These are phyloP conservation scores for Backusella mclennaniae DNA, from an alignment of 192 early-diverging fungal species.

Conservation along the genomic window DNA sequence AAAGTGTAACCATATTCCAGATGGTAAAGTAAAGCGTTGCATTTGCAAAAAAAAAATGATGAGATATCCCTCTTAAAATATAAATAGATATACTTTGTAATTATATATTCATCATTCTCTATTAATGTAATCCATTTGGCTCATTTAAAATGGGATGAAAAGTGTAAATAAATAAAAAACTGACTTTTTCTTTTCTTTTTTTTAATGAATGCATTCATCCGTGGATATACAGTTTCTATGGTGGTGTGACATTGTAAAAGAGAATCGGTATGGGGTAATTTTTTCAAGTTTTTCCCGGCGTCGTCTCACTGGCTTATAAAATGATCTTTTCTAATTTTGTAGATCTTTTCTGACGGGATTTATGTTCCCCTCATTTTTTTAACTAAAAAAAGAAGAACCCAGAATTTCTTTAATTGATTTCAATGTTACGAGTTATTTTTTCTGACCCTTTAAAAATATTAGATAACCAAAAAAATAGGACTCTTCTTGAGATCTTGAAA, in stretches of 20 bases:
- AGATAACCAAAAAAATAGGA: not conserved
- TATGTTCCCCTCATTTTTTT: not conserved
- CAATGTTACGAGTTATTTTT: not conserved
- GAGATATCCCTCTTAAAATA: not conserved
- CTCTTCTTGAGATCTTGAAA: not conserved
- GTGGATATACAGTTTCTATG: not conserved
- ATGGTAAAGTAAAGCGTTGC: not conserved
- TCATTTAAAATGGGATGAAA: not conserved
- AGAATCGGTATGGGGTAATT: not conserved
- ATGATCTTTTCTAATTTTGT: not conserved
- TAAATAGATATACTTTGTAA: not conserved
- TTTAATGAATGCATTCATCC: not conserved
- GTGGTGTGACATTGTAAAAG: not conserved
- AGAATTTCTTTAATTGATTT: not conserved
- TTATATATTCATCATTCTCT: not conserved
- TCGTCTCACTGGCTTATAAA: not conserved
- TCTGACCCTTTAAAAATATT: conserved; percentile 6
- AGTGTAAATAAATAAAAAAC: not conserved
- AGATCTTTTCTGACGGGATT: not conserved
- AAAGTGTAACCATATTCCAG: not conserved
- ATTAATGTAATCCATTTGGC: not conserved
- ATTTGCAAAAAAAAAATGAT: not conserved
- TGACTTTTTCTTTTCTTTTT: not conserved
- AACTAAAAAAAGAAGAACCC: not conserved
- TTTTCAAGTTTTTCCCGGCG: not conserved